Base-by-base conservation (phyloP, 805 yeast species). In the Schwanniomyces vanrijiae region DNA sequence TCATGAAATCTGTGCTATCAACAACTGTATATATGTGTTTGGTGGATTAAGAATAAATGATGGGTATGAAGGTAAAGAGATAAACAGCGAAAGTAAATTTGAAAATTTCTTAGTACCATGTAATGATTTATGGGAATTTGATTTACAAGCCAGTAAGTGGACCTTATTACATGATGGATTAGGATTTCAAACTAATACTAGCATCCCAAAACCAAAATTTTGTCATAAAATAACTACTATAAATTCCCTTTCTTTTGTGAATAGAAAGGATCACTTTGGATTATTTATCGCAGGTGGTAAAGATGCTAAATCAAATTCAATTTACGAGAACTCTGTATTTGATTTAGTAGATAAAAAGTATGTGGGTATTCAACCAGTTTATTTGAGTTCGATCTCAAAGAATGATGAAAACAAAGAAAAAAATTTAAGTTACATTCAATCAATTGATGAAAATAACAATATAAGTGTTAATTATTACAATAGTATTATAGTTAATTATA, bases 81-180 rank as follows among this genome's bases (percentile, higher is more conserved):
- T 38, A 14, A 22, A 20, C 1, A 18, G 29, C 2, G 40, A 19
- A 16, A 40, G 43, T 21, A 45, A 43, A 13, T 35, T 14, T 9
- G 5, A 18, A 13, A 71, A 69, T 41, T 51, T 77, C 13, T 58
- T 72, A 28, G 59, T 59, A 5, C 80, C 88, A 0, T 60, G 76
- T 5, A 83, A 83, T 55, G 94, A 88, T 54, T 62, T 85, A 21
- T 88, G 94, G 92, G 76, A 77, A 54, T 81, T 84, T 53, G 78
- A 83, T 59, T 61, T 83, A 35, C 73, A 71, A 33, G 65, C 77
- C 3, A 71, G 69, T 43, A 61, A 61, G 9, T 87, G 94, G 92
- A 58, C 59, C 1, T 71, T 81, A 41, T 57, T 84, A 2, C 73
- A 72, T 41, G 73, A 71, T 49, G 77, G 76, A 20, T 9, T 47